Evolutionary conservation across 257 asterid species (phyloP), one percentile per base, ranked within the genome.

Genomic region (Marsdenia floribunda): DNA sequence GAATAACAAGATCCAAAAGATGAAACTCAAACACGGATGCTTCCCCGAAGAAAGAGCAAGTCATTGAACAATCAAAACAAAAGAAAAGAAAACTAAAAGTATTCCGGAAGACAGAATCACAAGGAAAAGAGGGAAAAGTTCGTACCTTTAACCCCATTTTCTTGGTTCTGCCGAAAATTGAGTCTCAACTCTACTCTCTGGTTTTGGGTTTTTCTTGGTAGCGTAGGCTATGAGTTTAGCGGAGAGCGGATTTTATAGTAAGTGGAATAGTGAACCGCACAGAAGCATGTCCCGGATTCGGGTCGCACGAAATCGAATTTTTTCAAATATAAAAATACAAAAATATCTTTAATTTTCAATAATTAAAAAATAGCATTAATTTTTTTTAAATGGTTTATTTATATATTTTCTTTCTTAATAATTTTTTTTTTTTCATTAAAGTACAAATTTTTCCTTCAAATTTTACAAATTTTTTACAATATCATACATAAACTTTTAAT

Each of bases 101-200:
- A 22, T 9, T 24, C 9, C 66, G 29, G 13, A 11, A 18, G 19
- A 15, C 66, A 24, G 2, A 13, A 26, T 13, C 13, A 13, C 13
- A 35, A 15, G 3, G 15, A 0, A 19, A 10, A 26, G 5, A 58
- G 42, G 7, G 71, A 47, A 70, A 50, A 12, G 44, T 52, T 35
- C 55, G 37, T 55, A 81, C 85, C 82, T 81, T 74, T 75, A 81
- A 81, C 15, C 72, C 77, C 85, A 81, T 81, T 11, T 40, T 70
- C 59, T 73, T 68, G 55, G 0, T 5, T 29, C n/a, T 13, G 3
- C 35, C 37, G 47, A 21, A 29, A 47, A 47, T 15, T 15, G 44
- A 61, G n/a, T n/a, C 42, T 47, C 35, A 16, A 49, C 18, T 64
- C 10, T 52, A 57, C 67, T 52, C 54, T 65, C 55, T 52, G 66